Base-by-base conservation (phyloP, 768 basidiomycete species). In the Trametes elegans region DNA sequence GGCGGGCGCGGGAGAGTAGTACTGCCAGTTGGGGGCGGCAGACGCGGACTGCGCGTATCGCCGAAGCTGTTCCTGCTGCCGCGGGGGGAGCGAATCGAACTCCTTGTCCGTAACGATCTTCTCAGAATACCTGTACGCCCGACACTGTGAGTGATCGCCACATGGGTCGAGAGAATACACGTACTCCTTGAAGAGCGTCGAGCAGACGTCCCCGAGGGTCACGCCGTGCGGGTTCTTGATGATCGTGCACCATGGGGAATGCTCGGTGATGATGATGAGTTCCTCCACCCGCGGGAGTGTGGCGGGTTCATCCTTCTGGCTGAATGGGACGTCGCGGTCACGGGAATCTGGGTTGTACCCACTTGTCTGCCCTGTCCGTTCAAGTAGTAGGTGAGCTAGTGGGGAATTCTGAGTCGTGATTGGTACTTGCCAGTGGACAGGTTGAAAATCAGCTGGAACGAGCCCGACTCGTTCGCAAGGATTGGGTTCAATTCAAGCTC, bases 201-300 rank as follows among this genome's bases (percentile, higher is more conserved):
- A 74, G 62, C 84, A 88, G n/a, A 93, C 77, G 65, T 93, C 89
- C 16, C 78, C 79, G 58, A 88, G 77, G 2, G 89, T 91, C 16
- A 93, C 88, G 0, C 90, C 90, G 0, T 73, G 70, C 14, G 84
- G 81, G 64, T 86, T 91, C 69, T 77, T 82, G 45, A 89, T 77
- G 52, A 82, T 82, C 7, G 86, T 88, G 66, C 87, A 88, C 90
- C 90, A 93, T 1, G 91, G 90, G 39, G 80, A 85, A 38, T 77
- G 72, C 41, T 77, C 74, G 18, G 70, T 70, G 50, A 74, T 68
- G 34, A 74, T 59, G 47, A 70, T 69, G 29, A 74, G 55, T 39
- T 70, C 69, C n/a, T 65, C 62, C 21, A 73, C 70, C 3, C 73
- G 70, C 1, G 73, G 73, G 31, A 74, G 61, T 5, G 73, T 74